Percentiles rank a stretch among this genome's conserved stretches.
Conservation (phyloP, 495 filamentous ascomycete genomes). For the Paragyromitra xinjiangensis region DNA sequence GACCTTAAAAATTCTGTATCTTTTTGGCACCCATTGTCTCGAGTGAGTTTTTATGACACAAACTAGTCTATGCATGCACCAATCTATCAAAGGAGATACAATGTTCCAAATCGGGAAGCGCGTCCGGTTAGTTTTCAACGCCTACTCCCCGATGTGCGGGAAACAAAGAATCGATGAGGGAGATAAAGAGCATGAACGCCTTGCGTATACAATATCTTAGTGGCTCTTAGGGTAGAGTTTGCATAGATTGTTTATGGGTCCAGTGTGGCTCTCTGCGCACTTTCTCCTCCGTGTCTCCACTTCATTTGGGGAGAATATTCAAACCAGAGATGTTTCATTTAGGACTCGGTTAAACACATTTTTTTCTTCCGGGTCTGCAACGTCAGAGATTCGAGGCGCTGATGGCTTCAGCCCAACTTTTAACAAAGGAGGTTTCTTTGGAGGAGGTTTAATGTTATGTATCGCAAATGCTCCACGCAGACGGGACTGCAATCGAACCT, state of each 20-base stretch:
- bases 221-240: constrained; percentile 8
- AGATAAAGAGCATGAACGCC: constrained; percentile 26
- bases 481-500: neutral
- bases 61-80: neutral
- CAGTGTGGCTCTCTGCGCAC: neutral
- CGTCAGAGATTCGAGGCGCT: neutral
- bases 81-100: neutral
- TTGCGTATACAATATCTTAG: constrained; percentile 4
- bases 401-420: neutral
- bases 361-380: neutral
- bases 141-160: constrained; percentile 8
- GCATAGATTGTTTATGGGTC: neutral
- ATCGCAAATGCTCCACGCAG: neutral
- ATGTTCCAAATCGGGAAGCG: constrained; percentile 21
- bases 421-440: neutral
- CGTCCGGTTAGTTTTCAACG: constrained; percentile 5
- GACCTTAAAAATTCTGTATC: neutral
- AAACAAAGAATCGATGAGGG: constrained; percentile 20
- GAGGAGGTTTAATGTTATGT: neutral
- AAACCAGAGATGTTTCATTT: neutral
- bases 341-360: neutral
- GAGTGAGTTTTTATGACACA: constrained; percentile 23
- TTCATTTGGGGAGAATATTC: constrained; percentile 4
- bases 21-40: neutral
- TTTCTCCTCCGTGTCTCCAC: neutral